phyloP scores from a whole-genome alignment of 257 asterid species.

The Nicotiana attenuata region DNA sequence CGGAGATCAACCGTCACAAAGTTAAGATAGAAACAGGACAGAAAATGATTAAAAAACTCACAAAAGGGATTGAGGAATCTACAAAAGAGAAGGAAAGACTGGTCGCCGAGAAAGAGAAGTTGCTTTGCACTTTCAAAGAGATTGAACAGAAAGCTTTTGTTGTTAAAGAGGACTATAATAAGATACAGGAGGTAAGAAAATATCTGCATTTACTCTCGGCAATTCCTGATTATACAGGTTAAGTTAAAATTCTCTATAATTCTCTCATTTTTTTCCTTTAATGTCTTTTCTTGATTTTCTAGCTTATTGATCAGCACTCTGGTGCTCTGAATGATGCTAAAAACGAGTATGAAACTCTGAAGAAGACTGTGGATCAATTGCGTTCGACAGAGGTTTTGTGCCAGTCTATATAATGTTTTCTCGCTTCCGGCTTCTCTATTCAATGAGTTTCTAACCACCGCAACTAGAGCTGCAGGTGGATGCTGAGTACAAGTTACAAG shows the following conservation, averaged over 20 bases:
- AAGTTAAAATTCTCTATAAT: not conserved
- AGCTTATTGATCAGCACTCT: conserved; percentile 79
- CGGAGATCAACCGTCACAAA: conserved; percentile 81
- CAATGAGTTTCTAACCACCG: not conserved
- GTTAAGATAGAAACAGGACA: conserved; percentile 80
- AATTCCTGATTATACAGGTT: not conserved
- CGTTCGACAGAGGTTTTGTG: conserved; percentile 77
- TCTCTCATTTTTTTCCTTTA: not conserved
- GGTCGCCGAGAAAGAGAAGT: conserved; percentile 48
- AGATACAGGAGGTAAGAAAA: conserved; percentile 59
- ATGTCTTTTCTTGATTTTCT: not conserved
- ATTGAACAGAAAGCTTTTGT: conserved; percentile 74
- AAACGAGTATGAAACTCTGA: conserved; percentile 67
- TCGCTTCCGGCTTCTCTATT: not conserved
- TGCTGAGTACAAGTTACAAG: conserved; percentile 91
- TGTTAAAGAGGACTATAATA: conserved; percentile 75
- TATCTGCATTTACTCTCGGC: not conserved
- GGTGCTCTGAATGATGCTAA: conserved; percentile 59
- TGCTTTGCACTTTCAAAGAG: conserved; percentile 61
- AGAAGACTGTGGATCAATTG: conserved; percentile 77
- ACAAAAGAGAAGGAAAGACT: conserved; percentile 65
- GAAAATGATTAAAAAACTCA: conserved; percentile 64
- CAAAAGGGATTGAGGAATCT: conserved; percentile 79
- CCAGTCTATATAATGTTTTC: not conserved
- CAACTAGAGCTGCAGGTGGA: conserved; percentile 57